phyloP scores from a whole-genome alignment of 2,329 filamentous ascomycete species.

The Fusarium haematococcum region DNA sequence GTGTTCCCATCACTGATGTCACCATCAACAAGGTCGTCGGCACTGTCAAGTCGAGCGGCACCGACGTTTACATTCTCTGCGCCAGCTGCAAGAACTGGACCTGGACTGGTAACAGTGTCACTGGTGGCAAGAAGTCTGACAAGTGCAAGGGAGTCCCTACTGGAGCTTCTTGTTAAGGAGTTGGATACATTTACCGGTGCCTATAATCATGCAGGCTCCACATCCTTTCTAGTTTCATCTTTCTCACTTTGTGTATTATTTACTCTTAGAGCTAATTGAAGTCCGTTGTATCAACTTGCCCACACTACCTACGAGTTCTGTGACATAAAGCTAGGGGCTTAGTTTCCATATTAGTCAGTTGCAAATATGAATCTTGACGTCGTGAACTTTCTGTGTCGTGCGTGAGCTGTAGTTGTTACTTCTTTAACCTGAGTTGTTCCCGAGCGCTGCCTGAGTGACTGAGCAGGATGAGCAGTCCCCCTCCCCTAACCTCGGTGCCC shows the following conservation, averaged over 20 bases:
- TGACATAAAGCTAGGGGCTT: not conserved
- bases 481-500: too few species aligned
- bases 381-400: too few species aligned
- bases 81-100: constrained; percentile 64
- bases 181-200: not conserved
- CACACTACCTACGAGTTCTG: not conserved
- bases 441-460: too few species aligned
- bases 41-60: constrained; percentile 53
- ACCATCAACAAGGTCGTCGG: constrained; percentile 58
- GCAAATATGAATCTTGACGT: too few species aligned
- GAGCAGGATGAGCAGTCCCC: too few species aligned
- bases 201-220: not conserved
- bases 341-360: too few species aligned
- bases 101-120: constrained; percentile 61
- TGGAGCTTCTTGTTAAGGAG: constrained; percentile 39
- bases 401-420: too few species aligned
- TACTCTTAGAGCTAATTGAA: not conserved
- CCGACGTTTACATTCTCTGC: constrained; percentile 65
- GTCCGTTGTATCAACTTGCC: not conserved
- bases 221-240: not conserved
- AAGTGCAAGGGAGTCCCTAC: constrained; percentile 45
- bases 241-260: not conserved
- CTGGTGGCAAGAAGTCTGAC: constrained; percentile 60
- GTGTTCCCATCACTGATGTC: constrained; percentile 66
- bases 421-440: too few species aligned